These are phyloP conservation scores for Pittosporum tobira DNA, from an alignment of 129 eudicot species.

Conservation along the genomic window DNA sequence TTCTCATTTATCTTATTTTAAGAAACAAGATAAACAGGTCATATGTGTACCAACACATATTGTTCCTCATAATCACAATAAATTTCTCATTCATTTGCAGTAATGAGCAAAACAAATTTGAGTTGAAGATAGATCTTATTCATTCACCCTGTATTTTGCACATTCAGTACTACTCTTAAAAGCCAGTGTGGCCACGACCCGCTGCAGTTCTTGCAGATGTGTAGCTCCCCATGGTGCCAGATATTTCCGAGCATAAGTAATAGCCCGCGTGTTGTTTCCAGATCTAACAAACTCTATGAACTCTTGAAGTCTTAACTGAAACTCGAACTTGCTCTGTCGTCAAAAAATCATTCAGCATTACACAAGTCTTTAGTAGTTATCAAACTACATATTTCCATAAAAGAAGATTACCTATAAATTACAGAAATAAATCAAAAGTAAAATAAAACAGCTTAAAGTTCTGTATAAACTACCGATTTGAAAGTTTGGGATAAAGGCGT, in stretches of 20 bases:
- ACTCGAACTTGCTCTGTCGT: constrained; percentile 90
- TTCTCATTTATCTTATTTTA: too few species aligned
- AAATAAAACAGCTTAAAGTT: too few species aligned
- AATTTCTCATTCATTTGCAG: background rate
- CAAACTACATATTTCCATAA: too few species aligned
- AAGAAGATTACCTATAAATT: too few species aligned
- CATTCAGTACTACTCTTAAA: constrained; percentile 87
- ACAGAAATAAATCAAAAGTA: too few species aligned
- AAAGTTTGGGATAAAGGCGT: too few species aligned
- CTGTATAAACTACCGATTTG: too few species aligned
- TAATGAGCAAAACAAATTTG: background rate
- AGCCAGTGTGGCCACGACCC: constrained; percentile 86
- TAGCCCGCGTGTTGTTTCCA: constrained; percentile 63
- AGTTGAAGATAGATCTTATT: background rate
- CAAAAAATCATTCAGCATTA: constrained; percentile 14
- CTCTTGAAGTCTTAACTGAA: constrained; percentile 94
- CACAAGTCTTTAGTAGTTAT: too few species aligned
- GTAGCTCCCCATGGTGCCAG: constrained; percentile 94
- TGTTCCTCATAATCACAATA: background rate
- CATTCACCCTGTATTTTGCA: constrained; percentile 82
- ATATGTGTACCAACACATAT: background rate
- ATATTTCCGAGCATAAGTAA: constrained; percentile 76
- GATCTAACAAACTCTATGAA: constrained; percentile 84
- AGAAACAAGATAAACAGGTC: too few species aligned
- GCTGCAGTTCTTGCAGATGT: constrained; percentile 89